These are phyloP conservation scores for Ilex paraguariensis DNA, from an alignment of 305 asterid genomes.

Conservation along the genomic window DNA sequence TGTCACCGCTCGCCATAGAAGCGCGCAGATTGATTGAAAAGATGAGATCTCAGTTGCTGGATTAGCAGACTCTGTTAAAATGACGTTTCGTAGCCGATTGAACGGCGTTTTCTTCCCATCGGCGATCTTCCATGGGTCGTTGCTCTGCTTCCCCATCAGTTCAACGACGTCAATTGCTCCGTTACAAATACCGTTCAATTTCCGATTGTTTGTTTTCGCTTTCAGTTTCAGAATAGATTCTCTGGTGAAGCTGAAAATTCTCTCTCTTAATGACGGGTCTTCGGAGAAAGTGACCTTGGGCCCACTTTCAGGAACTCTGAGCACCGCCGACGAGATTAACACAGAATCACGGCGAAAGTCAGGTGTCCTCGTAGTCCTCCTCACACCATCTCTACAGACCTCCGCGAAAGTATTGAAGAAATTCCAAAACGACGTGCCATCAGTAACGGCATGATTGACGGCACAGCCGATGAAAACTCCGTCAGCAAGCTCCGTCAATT, in stretches of 20 bases:
- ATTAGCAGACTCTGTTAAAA: constrained; percentile 13
- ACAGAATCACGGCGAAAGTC: constrained; percentile 39
- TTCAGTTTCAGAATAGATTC: no score
- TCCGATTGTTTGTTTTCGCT: no score
- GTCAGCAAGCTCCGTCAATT: constrained; percentile 43
- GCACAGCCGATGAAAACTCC: constrained; percentile 46
- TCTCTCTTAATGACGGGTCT: constrained; percentile 37
- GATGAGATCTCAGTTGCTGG: constrained; percentile 35
- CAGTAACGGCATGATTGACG: constrained; percentile 44
- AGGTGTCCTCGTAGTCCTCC: constrained; percentile 30
- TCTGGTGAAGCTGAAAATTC: constrained; percentile 36
- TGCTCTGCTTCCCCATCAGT: constrained; percentile 40
- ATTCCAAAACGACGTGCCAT: constrained; percentile 53
- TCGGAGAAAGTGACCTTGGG: constrained; percentile 38
- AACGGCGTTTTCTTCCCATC: constrained; percentile 31
- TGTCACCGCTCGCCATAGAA: constrained; percentile 45
- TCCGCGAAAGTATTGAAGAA: constrained; percentile 49
- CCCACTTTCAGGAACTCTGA: constrained; percentile 38
- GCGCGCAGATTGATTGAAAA: constrained; percentile 35
- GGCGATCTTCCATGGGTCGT: constrained; percentile 27
- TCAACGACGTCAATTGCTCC: constrained; percentile 26
- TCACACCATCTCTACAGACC: constrained; percentile 27
- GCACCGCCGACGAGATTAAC: constrained; percentile 39
- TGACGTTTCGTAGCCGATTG: constrained; percentile 28
- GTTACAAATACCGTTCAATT: background rate